Evolutionary conservation across 768 basidiomycete species (phyloP).

Genomic region (Boletus barrowsii): DNA sequence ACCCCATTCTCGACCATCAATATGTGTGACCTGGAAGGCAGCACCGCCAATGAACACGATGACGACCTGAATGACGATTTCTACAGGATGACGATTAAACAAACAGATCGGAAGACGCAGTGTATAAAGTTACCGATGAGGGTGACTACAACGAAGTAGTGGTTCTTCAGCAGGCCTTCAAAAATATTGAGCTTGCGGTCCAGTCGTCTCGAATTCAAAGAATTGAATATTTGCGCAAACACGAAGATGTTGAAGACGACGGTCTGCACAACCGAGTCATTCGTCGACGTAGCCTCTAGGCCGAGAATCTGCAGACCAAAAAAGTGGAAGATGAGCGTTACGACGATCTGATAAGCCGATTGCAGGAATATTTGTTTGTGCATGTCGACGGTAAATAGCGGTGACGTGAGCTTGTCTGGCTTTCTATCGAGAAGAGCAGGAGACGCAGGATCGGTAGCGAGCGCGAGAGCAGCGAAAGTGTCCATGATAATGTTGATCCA

Average conservation of each 20-base stretch:
- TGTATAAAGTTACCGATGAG: conserved; percentile 60
- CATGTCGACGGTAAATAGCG: conserved; percentile 91
- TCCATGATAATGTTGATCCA: conserved; percentile 99
- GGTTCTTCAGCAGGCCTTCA: conserved; percentile 74
- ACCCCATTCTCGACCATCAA: conserved; percentile 87
- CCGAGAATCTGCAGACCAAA: conserved; percentile 70
- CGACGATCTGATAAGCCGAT: conserved; percentile 77
- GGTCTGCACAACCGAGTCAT: conserved; percentile 61
- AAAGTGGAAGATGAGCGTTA: conserved; percentile 91
- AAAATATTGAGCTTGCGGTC: conserved; percentile 89
- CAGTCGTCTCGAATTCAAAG: conserved; percentile 84
- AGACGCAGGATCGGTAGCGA: conserved; percentile 94
- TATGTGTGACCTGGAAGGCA: conserved; percentile 83
- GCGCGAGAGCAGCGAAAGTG: conserved; percentile 94
- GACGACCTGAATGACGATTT: conserved; percentile 80
- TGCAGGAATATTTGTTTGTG: conserved; percentile 94
- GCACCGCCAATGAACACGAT: conserved; percentile 91
- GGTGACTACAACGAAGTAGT: conserved; percentile 83
- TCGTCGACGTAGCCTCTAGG: conserved; percentile 34
- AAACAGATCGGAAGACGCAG: not conserved
- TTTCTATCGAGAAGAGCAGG: conserved; percentile 78
- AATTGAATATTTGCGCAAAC: conserved; percentile 96
- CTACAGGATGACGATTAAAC: conserved; percentile 38
- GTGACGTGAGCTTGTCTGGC: conserved; percentile 86
- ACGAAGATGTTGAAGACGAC: conserved; percentile 98